Evolutionary conservation across 306 rosid genomes (phyloP), one percentile per base, ranked within the genome.

Genomic region (Luffa acutangula): DNA sequence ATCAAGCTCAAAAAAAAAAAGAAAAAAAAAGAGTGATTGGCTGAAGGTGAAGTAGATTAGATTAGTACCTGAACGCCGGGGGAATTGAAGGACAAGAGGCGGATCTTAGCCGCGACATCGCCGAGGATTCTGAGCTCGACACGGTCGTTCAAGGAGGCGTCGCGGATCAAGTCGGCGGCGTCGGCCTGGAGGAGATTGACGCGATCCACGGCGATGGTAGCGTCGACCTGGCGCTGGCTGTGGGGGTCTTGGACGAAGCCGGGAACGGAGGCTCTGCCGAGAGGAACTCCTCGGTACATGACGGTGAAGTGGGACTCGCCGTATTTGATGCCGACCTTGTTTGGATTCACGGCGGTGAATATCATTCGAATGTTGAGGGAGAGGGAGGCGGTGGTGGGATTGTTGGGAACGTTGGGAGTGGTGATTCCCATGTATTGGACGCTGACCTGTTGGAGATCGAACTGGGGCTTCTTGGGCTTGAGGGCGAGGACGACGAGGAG

Each of bases 31-130:
- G 31, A 25, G 31, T 25, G 31, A 25, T 25, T 25, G 31, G 31
- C 31, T 25, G 31, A 25, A 25, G 31, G 31, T 25, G 31, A 25
- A 25, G 31, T 25, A 25, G 31, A 25, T 25, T 25, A 25, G 31
- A 25, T 25, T 25, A 36, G 46, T 59, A 96, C 99, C 97, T 96
- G 93, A 85, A 96, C 97, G n/a, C 88, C 87, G 1, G 98, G 99
- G 3, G 99, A 90, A 86, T 96, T 91, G 80, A 96, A 81, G 86
- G 87, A 90, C 53, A 96, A 46, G 84, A 96, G 86, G 14, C 98
- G 99, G 94, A 96, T 96, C 97, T 93, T 96, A 52, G 99, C 99
- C 6, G 92, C 92, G 42, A 96, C 94, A 9, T 96, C 99, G 18
- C 98, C 98, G 43, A 90, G 14, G 7, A 96, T 89, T 49, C 97